A percentile compares a stretch with the other conserved stretches of the same genome.
Evolutionary conservation across 1,284 basidiomycete genomes (phyloP).

Genomic region (Rhodotorula sp.): DNA sequence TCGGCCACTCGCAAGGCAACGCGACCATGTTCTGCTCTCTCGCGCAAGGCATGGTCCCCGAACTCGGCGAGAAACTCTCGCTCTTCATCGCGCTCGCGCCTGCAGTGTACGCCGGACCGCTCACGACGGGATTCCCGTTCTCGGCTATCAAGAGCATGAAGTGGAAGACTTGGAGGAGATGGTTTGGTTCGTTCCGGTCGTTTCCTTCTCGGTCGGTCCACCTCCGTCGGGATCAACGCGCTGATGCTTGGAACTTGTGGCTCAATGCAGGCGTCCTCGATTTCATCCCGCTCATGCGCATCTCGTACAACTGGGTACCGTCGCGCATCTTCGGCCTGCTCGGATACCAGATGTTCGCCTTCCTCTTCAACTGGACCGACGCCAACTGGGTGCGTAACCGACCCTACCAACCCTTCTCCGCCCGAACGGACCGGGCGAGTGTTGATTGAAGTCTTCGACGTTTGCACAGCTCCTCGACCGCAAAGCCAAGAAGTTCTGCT

Average conservation of each 20-base stretch:
- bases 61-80: constrained; percentile 57
- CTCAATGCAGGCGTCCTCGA: constrained; percentile 54
- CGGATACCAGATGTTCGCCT: constrained; percentile 62
- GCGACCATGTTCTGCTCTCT: constrained; percentile 53
- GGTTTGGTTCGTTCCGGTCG: constrained; percentile 53
- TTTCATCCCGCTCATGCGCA: constrained; percentile 62
- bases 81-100: constrained; percentile 62
- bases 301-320: constrained; percentile 59
- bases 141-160: constrained; percentile 55
- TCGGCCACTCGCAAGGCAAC: constrained; percentile 64
- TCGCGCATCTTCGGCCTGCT: constrained; percentile 51
- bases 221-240: too few species aligned
- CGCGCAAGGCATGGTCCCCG: constrained; percentile 58
- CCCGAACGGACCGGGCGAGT: background rate
- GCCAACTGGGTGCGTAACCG: constrained; percentile 57
- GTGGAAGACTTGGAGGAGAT: constrained; percentile 58
- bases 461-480: constrained; percentile 51
- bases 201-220: background rate
- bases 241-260: too few species aligned
- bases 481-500: constrained; percentile 64
- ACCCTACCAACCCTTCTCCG: background rate
- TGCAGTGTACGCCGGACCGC: constrained; percentile 61
- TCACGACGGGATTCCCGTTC: constrained; percentile 61
- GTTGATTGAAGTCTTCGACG: background rate
- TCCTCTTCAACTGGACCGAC: constrained; percentile 63